These are phyloP conservation scores for Rhodamnia argentea DNA, from an alignment of 345 rosid genomes.

Conservation along the genomic window DNA sequence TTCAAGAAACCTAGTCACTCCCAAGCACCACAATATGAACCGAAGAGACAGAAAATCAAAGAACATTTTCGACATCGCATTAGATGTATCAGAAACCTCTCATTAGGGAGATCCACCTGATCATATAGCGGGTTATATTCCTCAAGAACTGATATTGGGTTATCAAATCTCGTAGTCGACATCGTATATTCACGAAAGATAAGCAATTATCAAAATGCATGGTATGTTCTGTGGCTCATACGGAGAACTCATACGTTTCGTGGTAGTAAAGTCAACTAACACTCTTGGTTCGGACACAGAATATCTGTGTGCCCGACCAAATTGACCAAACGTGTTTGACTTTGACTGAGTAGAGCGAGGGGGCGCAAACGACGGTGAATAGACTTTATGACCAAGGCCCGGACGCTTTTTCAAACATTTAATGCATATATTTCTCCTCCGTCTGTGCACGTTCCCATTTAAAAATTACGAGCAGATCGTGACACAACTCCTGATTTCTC, in stretches of 20 bases:
- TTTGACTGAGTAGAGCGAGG: neutral
- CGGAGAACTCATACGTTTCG: neutral
- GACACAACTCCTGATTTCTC: neutral
- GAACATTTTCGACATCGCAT: neutral
- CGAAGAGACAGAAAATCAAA: neutral
- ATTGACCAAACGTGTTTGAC: neutral
- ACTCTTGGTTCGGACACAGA: neutral
- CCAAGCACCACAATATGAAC: neutral
- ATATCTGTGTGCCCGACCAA: neutral
- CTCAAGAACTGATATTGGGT: neutral
- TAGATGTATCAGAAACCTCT: neutral
- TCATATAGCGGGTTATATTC: neutral
- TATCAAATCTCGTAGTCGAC: neutral
- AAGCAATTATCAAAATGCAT: neutral
- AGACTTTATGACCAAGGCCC: neutral
- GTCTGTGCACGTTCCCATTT: neutral
- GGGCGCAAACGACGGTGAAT: neutral
- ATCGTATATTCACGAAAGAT: neutral
- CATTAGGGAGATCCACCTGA: neutral
- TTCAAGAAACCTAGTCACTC: neutral
- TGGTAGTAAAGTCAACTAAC: neutral
- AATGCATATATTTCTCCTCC: too few relatives aligned
- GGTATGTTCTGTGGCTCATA: neutral
- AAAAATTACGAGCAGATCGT: neutral
- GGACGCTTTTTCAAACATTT: neutral